Percentiles rank a stretch among this genome's conserved stretches.
Conservation (phyloP, 1,284 basidiomycete species). For the Chondrostereum purpureum region DNA sequence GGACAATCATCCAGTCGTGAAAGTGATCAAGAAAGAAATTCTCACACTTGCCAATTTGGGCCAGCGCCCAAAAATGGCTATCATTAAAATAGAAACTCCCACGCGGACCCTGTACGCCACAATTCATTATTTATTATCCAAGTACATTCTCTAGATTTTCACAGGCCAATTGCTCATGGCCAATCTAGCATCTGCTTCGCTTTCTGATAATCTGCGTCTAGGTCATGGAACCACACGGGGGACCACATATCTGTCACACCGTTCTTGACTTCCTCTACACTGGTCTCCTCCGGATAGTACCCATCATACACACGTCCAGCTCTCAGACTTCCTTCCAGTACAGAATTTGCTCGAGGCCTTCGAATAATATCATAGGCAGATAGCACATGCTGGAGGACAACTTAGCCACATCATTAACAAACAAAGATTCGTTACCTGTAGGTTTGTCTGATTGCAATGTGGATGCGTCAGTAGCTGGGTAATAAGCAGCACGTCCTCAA, state of each 20-base stretch:
- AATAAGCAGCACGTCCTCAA: constrained; percentile 53
- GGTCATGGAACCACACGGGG: constrained; percentile 42
- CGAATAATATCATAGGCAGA: constrained; percentile 37
- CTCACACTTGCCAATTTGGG: no score
- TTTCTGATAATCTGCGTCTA: constrained; percentile 27
- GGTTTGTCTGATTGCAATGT: constrained; percentile 32
- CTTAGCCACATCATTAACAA: no score
- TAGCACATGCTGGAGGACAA: constrained; percentile 31
- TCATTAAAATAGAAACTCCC: no score
- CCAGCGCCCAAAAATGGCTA: background rate
- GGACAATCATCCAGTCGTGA: no score
- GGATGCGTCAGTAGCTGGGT: constrained; percentile 42
- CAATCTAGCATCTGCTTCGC: constrained; percentile 20
- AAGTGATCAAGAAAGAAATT: no score
- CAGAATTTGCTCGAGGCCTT: constrained; percentile 39
- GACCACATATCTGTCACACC: constrained; percentile 36
- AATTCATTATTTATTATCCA: constrained; percentile 12
- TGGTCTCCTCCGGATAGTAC: constrained; percentile 23
- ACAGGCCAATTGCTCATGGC: no score
- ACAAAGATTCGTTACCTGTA: constrained; percentile 32
- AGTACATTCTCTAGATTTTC: constrained; percentile 2
- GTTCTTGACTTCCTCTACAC: constrained; percentile 20
- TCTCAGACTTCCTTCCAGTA: constrained; percentile 30
- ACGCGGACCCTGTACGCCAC: background rate
- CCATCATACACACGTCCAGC: constrained; percentile 37